A percentile compares a stretch with the other conserved stretches of the same genome.
phyloP scores from a whole-genome alignment of 169 alveolate species.

The Sarcocystis neurona region DNA sequence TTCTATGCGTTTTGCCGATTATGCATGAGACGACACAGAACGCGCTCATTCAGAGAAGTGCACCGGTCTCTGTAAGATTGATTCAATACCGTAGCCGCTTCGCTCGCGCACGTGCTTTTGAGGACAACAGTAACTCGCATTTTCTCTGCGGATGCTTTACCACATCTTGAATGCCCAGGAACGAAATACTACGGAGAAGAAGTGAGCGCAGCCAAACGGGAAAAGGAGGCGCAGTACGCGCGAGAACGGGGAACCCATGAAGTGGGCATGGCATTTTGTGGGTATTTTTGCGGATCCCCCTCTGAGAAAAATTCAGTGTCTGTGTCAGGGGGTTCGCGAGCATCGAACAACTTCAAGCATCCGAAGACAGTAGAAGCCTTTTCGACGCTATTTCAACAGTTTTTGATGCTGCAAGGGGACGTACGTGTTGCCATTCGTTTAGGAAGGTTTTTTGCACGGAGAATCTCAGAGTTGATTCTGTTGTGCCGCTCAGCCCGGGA shows the following conservation, averaged over 20 bases:
- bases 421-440: background rate
- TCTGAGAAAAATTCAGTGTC: background rate
- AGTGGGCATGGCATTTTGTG: constrained; percentile 20
- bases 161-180: too few relatives aligned
- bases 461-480: too few relatives aligned
- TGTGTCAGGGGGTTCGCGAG: constrained; percentile 14
- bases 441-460: too few relatives aligned
- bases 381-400: background rate
- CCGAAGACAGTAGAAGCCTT: constrained; percentile 2
- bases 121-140: too few relatives aligned
- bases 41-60: too few relatives aligned
- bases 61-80: too few relatives aligned
- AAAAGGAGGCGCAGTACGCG: background rate
- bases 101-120: too few relatives aligned
- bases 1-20: too few relatives aligned
- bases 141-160: too few relatives aligned
- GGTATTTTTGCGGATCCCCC: background rate
- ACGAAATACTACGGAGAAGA: too few relatives aligned
- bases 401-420: background rate
- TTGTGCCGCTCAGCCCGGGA: background rate
- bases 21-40: too few relatives aligned
- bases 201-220: constrained; percentile 9
- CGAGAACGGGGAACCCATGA: constrained; percentile 2
- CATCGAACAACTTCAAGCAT: background rate
- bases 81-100: too few relatives aligned